These are phyloP conservation scores for Salvia miltiorrhiza DNA, from an alignment of 257 asterid genomes.

Conservation along the genomic window DNA sequence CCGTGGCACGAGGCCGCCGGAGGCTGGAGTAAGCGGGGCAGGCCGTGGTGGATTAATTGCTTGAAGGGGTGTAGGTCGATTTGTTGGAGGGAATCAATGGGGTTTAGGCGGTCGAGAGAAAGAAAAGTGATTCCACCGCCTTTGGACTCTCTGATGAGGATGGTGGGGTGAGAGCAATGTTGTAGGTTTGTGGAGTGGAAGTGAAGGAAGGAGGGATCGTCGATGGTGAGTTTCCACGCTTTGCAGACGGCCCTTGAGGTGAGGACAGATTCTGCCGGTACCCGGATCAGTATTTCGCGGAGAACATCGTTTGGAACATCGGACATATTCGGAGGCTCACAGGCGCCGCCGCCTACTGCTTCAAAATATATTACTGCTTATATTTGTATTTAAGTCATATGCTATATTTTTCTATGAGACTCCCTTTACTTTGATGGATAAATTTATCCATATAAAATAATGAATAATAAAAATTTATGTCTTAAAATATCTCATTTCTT, in stretches of 20 bases:
- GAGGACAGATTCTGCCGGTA: constrained; percentile 12
- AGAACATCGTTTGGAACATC: neutral
- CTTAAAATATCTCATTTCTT: too few species aligned
- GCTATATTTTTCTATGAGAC: too few species aligned
- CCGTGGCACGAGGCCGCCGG: neutral
- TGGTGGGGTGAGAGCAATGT: neutral
- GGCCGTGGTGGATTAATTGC: neutral
- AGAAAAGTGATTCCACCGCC: neutral
- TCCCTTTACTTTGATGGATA: too few species aligned
- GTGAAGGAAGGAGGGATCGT: constrained; percentile 9
- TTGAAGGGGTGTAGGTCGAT: neutral
- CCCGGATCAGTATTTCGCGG: neutral
- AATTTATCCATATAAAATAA: too few species aligned
- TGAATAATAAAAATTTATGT: too few species aligned
- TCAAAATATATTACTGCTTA: too few species aligned
- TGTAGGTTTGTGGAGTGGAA: constrained; percentile 2
- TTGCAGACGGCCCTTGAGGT: constrained; percentile 12
- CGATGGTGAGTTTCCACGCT: constrained; percentile 10
- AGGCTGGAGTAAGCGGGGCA: neutral
- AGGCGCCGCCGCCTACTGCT: neutral
- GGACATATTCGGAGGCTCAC: neutral
- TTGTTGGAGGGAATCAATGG: neutral
- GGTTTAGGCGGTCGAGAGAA: neutral
- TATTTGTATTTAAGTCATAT: too few species aligned
- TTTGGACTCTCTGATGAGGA: neutral